Conservation (phyloP, 2,329 filamentous ascomycete species). For the Arthrobotrys entomopaga region DNA sequence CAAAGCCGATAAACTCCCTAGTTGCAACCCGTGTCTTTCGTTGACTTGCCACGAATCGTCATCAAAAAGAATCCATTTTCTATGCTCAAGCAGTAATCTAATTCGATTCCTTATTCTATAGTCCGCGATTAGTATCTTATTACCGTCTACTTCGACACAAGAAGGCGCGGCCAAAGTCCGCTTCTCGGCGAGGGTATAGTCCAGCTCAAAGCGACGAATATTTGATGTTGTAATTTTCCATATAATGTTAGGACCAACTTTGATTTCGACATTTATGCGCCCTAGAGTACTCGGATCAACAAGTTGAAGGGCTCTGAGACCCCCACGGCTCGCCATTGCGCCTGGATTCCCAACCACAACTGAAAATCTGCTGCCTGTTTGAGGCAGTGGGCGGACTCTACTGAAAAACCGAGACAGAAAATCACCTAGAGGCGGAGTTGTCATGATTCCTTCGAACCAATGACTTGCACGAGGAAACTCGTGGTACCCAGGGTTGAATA, state of each 20-base stretch:
- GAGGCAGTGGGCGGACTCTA: slow-evolving; percentile 27
- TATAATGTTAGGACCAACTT: slow-evolving; percentile 32
- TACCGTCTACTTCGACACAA: slow-evolving; percentile 11
- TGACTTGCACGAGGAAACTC: slow-evolving; percentile 67
- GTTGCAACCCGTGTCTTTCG: slow-evolving; percentile 64
- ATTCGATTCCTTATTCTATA: background rate
- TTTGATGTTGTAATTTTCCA: slow-evolving; percentile 64
- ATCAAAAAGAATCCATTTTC: slow-evolving; percentile 4
- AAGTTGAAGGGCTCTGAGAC: slow-evolving; percentile 65
- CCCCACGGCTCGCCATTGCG: slow-evolving; percentile 67
- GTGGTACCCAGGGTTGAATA: slow-evolving; percentile 63
- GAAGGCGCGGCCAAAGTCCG: background rate
- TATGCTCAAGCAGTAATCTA: slow-evolving; percentile 1
- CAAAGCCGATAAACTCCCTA: slow-evolving; percentile 68
- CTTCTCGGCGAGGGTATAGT: background rate
- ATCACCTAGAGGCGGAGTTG: slow-evolving; percentile 64
- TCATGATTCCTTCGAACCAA: slow-evolving; percentile 69
- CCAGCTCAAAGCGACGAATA: slow-evolving; percentile 61
- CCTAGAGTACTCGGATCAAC: slow-evolving; percentile 61
- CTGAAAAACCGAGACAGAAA: slow-evolving; percentile 65
- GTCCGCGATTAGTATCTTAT: background rate
- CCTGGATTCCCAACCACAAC: slow-evolving; percentile 67
- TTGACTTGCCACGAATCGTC: slow-evolving; percentile 9
- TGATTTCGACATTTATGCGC: slow-evolving; percentile 63
- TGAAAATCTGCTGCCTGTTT: slow-evolving; percentile 62